A percentile compares a stretch with the other conserved stretches of the same genome.
Conservation (phyloP, 768 basidiomycete species). For the Leccinellum rugosiceps region DNA sequence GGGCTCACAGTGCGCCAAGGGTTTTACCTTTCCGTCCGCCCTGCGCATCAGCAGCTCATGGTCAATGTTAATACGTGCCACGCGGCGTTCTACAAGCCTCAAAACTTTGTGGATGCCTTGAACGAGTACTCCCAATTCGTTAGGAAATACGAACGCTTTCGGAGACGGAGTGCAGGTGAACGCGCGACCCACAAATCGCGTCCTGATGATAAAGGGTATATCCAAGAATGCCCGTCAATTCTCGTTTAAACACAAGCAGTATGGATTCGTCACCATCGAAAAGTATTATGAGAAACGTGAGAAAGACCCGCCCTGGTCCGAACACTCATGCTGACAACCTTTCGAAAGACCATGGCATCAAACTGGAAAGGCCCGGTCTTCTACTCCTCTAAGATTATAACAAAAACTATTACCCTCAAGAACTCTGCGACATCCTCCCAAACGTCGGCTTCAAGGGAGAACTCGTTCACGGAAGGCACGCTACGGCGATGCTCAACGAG, state of each 20-base stretch:
- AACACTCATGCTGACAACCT: neutral
- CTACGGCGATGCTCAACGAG: conserved; percentile 43
- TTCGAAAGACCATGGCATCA: conserved; percentile 37
- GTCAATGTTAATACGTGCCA: conserved; percentile 53
- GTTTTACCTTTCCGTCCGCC: conserved; percentile 41
- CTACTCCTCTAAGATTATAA: conserved; percentile 40
- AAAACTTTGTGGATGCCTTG: conserved; percentile 42
- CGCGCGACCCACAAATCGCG: conserved; percentile 58
- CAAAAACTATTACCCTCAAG: conserved; percentile 39
- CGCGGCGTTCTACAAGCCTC: conserved; percentile 42
- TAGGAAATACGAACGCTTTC: conserved; percentile 50
- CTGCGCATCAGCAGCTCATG: conserved; percentile 45
- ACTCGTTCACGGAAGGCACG: conserved; percentile 41
- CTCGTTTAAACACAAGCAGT: conserved; percentile 37
- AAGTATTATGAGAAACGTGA: conserved; percentile 44
- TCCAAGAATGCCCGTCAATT: conserved; percentile 39
- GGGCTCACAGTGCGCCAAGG: conserved; percentile 58
- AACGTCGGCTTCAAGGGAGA: conserved; percentile 46
- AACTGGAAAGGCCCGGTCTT: conserved; percentile 34
- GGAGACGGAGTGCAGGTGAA: conserved; percentile 63
- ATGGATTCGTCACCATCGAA: conserved; percentile 39
- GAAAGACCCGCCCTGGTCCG: conserved; percentile 2
- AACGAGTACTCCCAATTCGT: conserved; percentile 40
- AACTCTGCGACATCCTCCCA: conserved; percentile 45
- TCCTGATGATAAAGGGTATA: conserved; percentile 62